phyloP scores from a whole-genome alignment of 768 basidiomycete species.

The Kwoniella sp. region DNA sequence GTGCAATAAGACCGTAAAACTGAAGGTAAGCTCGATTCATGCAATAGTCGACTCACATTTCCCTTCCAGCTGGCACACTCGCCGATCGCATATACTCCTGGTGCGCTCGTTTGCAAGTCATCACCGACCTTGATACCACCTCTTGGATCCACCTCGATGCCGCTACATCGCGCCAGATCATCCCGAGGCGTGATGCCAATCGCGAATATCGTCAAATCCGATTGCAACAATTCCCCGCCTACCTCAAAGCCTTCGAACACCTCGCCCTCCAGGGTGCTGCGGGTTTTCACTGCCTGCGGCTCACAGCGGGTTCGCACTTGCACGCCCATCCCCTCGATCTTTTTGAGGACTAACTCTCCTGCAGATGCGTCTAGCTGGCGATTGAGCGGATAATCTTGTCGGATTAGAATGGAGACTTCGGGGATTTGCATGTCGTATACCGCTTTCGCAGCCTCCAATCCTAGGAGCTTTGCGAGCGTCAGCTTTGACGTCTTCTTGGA shows the following conservation, averaged over 20 bases:
- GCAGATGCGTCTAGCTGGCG: conserved; percentile 66
- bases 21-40: not conserved
- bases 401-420: conserved; percentile 63
- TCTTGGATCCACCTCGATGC: conserved; percentile 61
- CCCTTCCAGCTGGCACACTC: conserved; percentile 72
- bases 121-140: conserved; percentile 68
- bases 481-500: not conserved
- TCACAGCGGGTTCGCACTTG: conserved; percentile 61
- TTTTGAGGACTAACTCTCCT: conserved; percentile 66
- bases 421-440: conserved; percentile 65
- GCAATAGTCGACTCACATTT: conserved; percentile 48
- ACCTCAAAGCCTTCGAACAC: conserved; percentile 61
- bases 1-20: conserved; percentile 71
- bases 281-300: conserved; percentile 55
- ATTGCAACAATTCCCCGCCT: conserved; percentile 60
- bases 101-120: conserved; percentile 63
- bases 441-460: conserved; percentile 75
- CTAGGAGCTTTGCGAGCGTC: conserved; percentile 59
- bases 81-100: conserved; percentile 72
- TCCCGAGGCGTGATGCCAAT: conserved; percentile 74
- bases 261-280: conserved; percentile 51
- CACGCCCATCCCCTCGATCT: conserved; percentile 67
- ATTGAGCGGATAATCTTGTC: conserved; percentile 63
- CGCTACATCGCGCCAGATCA: conserved; percentile 64
- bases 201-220: conserved; percentile 67